These are phyloP conservation scores for Rubia yunnanensis DNA, from an alignment of 257 asterid genomes.

Conservation along the genomic window DNA sequence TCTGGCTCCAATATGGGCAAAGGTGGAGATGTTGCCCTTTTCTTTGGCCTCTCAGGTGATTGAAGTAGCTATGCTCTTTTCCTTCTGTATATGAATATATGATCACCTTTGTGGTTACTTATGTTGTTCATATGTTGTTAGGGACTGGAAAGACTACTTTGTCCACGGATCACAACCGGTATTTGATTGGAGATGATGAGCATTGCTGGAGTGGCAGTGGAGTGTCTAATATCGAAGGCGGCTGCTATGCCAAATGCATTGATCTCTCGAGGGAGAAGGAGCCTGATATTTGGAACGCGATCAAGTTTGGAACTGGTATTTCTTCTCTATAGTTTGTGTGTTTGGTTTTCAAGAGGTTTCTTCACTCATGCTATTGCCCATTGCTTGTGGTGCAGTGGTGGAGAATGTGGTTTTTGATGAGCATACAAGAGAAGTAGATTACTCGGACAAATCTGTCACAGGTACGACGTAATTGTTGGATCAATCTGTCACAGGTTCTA, in stretches of 20 bases:
- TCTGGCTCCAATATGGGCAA: conserved; percentile 90
- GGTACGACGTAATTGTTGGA: conserved; percentile 89
- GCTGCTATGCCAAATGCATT: conserved; percentile 91
- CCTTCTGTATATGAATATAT: not conserved
- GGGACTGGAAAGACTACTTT: conserved; percentile 95
- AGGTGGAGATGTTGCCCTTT: conserved; percentile 85
- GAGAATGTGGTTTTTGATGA: conserved; percentile 93
- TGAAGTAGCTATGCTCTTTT: not conserved
- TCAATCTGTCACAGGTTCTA: conserved; percentile 64
- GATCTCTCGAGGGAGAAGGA: conserved; percentile 83
- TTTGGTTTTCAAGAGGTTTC: not conserved
- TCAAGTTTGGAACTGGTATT: conserved; percentile 80
- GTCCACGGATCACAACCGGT: conserved; percentile 81
- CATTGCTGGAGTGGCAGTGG: conserved; percentile 95
- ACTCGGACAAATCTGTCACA: conserved; percentile 77
- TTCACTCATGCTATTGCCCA: not conserved
- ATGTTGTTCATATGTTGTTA: conserved; percentile 14
- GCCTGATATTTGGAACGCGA: conserved; percentile 97
- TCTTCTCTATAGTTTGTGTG: no score
- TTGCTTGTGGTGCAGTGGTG: conserved; percentile 34
- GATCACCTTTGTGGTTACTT: not conserved
- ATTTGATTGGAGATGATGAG: conserved; percentile 88
- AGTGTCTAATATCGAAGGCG: conserved; percentile 94
- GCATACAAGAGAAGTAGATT: conserved; percentile 82
- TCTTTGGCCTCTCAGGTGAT: conserved; percentile 86